Percentiles rank a stretch among this genome's conserved stretches.
phyloP scores from a whole-genome alignment of 176 grass and related monocot genomes.

The Triticum urartu region DNA sequence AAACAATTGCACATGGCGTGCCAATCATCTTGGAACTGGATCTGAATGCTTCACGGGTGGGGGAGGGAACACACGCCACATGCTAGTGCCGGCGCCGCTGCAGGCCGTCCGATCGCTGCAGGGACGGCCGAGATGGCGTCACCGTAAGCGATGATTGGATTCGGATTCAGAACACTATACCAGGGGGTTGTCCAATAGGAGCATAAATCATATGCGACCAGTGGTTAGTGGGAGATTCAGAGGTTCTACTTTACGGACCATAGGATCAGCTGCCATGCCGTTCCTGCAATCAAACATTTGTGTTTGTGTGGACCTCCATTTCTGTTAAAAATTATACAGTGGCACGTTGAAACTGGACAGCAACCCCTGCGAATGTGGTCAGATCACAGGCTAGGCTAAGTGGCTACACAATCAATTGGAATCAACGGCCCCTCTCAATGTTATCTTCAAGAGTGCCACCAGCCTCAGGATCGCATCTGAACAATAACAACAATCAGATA shows the following conservation, averaged over 20 bases:
- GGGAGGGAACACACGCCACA: not conserved
- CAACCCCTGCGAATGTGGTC: not conserved
- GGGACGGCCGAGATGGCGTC: not conserved
- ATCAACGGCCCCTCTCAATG: not conserved
- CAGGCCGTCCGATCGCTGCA: not conserved
- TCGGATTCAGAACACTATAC: not conserved
- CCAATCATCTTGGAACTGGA: constrained; percentile 7
- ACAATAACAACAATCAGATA: not conserved
- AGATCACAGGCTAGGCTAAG: too few relatives aligned
- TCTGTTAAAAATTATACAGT: too few relatives aligned
- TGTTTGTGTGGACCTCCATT: too few relatives aligned
- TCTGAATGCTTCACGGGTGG: not conserved
- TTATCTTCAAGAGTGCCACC: not conserved
- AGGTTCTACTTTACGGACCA: too few relatives aligned
- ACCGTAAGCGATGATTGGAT: not conserved
- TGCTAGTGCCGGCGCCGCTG: not conserved
- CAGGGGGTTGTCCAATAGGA: not conserved
- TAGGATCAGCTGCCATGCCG: too few relatives aligned
- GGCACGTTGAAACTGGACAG: not conserved
- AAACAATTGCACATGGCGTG: not conserved
- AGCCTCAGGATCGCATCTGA: not conserved
- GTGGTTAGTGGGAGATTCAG: not conserved
- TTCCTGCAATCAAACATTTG: too few relatives aligned
- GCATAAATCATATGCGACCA: not conserved
- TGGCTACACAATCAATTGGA: too few relatives aligned